Percentiles rank a stretch among this genome's conserved stretches.
phyloP scores from a whole-genome alignment of 257 asterid species.

The Ilex aquifolium region DNA sequence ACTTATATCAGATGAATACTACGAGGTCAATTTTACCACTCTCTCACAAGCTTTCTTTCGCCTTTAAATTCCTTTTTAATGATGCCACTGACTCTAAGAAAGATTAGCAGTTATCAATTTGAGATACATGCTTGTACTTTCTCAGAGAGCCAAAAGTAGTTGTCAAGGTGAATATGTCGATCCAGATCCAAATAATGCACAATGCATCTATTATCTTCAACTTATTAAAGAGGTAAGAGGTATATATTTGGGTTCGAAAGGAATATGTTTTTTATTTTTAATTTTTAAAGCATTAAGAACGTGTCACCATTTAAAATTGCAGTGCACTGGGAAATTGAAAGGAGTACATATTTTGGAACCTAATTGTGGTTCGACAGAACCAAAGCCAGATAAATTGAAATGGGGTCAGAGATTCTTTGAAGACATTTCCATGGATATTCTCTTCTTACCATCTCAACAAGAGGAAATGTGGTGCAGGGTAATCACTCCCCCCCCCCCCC shows the following conservation, averaged over 20 bases:
- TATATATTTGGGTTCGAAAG: not conserved
- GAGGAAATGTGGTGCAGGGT: not conserved
- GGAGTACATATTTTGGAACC: not conserved
- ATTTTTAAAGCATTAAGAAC: not conserved
- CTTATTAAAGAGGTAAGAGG: not conserved
- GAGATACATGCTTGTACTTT: not conserved
- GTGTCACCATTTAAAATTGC: not conserved
- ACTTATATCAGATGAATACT: no score
- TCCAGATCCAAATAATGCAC: slow-evolving; percentile 15
- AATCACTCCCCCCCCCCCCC: not conserved
- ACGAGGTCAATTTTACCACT: no score
- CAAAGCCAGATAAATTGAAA: no score
- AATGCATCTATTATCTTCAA: slow-evolving; percentile 19
- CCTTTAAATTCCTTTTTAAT: no score
- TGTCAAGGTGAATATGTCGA: slow-evolving; percentile 12
- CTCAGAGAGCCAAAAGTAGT: slow-evolving; percentile 11
- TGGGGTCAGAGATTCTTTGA: not conserved
- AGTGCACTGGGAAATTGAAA: slow-evolving; percentile 1
- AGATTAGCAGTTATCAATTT: no score
- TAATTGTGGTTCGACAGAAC: not conserved
- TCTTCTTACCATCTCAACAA: not conserved
- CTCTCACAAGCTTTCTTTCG: no score
- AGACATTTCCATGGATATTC: slow-evolving; percentile 1
- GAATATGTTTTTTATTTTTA: slow-evolving; percentile 4
- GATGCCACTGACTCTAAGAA: not conserved